Evolutionary conservation across 495 filamentous ascomycete genomes (phyloP).

Genomic region (Penicillium antarcticum): DNA sequence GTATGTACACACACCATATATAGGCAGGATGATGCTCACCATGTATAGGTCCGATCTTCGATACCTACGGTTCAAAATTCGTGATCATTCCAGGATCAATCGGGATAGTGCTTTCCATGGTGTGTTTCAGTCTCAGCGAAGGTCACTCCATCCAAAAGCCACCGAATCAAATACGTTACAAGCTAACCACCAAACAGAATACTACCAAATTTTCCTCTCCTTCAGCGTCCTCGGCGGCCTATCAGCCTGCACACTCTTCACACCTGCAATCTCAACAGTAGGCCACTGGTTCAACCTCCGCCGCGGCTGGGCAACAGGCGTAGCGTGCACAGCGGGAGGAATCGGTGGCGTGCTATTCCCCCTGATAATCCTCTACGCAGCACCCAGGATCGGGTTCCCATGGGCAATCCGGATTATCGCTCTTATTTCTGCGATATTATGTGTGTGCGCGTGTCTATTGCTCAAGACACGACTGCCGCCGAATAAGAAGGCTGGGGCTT

Average conservation of each 20-base stretch:
- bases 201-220: conserved; percentile 42
- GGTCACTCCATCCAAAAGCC: conserved; percentile 16
- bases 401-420: conserved; percentile 72
- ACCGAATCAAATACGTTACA: no score
- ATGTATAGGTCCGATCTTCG: conserved; percentile 26
- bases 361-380: conserved; percentile 60
- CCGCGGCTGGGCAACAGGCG: conserved; percentile 68
- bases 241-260: conserved; percentile 53
- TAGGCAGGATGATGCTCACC: background rate
- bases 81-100: conserved; percentile 26
- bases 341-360: conserved; percentile 73
- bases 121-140: conserved; percentile 50
- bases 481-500: conserved; percentile 10
- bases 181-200: conserved; percentile 17
- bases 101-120: conserved; percentile 23
- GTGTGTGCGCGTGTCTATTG: conserved; percentile 20
- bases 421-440: conserved; percentile 57
- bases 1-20: conserved; percentile 1
- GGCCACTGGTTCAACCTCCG: conserved; percentile 68
- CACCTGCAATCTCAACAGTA: conserved; percentile 54
- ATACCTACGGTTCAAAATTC: conserved; percentile 24
- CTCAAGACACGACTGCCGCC: conserved; percentile 19
- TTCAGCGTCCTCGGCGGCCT: conserved; percentile 37
- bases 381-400: conserved; percentile 61
- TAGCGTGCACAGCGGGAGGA: conserved; percentile 67